Percentiles rank a stretch among this genome's conserved stretches.
Conservation (phyloP, 441 rosid species). For the Daphne laureola region DNA sequence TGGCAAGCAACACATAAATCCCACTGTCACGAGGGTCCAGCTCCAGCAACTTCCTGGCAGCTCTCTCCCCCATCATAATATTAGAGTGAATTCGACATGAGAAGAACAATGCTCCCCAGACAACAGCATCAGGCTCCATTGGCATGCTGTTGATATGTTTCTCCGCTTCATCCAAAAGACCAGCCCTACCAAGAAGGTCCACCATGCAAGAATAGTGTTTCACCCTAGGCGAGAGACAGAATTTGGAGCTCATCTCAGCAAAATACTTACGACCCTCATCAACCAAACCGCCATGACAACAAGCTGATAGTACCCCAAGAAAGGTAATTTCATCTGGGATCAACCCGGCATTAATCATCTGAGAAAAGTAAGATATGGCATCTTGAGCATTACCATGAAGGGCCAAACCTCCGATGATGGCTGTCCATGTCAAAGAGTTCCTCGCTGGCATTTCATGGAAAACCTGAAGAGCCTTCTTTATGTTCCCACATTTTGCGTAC, state of each 20-base stretch:
- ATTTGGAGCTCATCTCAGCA: slow-evolving; percentile 53
- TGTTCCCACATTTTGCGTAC: slow-evolving; percentile 87
- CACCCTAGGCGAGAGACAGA: slow-evolving; percentile 39
- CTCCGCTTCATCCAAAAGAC: slow-evolving; percentile 66
- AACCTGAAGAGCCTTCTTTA: slow-evolving; percentile 53
- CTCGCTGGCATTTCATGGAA: slow-evolving; percentile 52
- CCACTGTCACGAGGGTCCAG: slow-evolving; percentile 76
- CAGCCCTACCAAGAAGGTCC: slow-evolving; percentile 80
- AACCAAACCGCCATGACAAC: slow-evolving; percentile 84
- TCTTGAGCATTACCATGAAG: slow-evolving; percentile 56
- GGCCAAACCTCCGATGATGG: slow-evolving; percentile 70
- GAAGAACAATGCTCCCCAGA: slow-evolving; percentile 82
- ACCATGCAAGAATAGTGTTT: slow-evolving; percentile 92
- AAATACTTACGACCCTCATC: slow-evolving; percentile 61
- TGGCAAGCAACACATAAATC: slow-evolving; percentile 64
- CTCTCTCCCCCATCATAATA: slow-evolving; percentile 60
- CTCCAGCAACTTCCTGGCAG: slow-evolving; percentile 63
- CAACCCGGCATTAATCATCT: slow-evolving; percentile 59
- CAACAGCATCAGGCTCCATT: slow-evolving; percentile 56
- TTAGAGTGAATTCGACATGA: slow-evolving; percentile 68
- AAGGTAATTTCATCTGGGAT: slow-evolving; percentile 79
- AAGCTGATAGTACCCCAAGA: slow-evolving; percentile 68
- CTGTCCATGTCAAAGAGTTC: slow-evolving; percentile 74
- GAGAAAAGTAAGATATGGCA: slow-evolving; percentile 56
- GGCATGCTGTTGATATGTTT: slow-evolving; percentile 63